A percentile compares a stretch with the other conserved stretches of the same genome.
Conservation (phyloP, 2,329 filamentous ascomycete species). For the Alternaria solani region DNA sequence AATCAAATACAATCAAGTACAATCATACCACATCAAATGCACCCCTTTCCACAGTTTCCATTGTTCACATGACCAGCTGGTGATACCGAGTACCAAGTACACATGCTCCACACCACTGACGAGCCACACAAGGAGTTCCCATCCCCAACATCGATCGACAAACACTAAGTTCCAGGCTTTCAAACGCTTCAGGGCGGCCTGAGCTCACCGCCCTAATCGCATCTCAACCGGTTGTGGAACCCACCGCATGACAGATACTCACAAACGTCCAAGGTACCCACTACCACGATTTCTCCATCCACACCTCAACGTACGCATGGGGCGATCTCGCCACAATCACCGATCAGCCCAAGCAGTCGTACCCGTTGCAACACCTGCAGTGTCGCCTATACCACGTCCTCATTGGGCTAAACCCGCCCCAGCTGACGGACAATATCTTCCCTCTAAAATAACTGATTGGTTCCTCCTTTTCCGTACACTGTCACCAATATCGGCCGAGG, state of each 20-base stretch:
- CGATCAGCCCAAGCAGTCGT: conserved; percentile 17
- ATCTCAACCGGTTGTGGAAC: conserved; percentile 2
- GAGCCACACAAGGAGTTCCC: not conserved
- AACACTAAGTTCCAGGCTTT: conserved; percentile 9
- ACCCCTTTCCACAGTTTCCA: not conserved
- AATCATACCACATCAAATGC: not conserved
- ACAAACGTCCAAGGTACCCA: conserved; percentile 8
- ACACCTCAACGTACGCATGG: conserved; percentile 11
- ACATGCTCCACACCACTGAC: not conserved
- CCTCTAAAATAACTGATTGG: conserved; percentile 12
- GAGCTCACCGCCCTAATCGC: conserved; percentile 14
- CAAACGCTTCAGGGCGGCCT: conserved; percentile 1
- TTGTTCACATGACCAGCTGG: conserved; percentile 4
- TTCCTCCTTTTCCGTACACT: conserved; percentile 10
- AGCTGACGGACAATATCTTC: conserved; percentile 5
- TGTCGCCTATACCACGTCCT: conserved; percentile 8
- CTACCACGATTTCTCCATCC: conserved; percentile 6
- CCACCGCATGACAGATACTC: conserved; percentile 15
- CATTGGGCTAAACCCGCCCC: conserved; percentile 10
- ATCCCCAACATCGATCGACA: conserved; percentile 6
- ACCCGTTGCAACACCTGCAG: conserved; percentile 22
- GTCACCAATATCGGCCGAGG: conserved; percentile 3
- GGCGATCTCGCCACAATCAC: conserved; percentile 17
- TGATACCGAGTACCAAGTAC: not conserved
- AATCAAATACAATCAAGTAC: conserved; percentile 10